A percentile compares a stretch with the other conserved stretches of the same genome.
These are phyloP conservation scores for Biancaea sappan DNA, from an alignment of 306 rosid genomes.

Conservation along the genomic window DNA sequence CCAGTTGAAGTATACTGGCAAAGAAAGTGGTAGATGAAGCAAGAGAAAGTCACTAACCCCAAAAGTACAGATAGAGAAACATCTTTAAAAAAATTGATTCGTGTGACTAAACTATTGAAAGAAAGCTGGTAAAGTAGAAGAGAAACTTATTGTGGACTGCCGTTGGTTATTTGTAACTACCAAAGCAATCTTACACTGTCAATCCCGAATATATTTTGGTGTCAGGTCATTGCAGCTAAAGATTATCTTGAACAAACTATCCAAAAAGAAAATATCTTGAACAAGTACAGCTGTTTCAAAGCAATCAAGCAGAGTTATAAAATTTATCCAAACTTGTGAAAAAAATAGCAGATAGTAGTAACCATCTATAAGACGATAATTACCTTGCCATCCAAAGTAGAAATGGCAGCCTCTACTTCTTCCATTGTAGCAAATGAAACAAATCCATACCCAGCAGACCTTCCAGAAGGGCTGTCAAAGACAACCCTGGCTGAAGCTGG, in stretches of 20 bases:
- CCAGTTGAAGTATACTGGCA: no score
- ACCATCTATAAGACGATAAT: conserved; percentile 19
- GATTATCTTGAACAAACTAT: no score
- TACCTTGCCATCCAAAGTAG: conserved; percentile 85
- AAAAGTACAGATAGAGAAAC: conserved; percentile 21
- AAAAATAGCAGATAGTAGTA: conserved; percentile 27
- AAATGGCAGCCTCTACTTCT: conserved; percentile 80
- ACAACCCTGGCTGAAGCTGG: conserved; percentile 88
- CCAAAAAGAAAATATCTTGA: no score
- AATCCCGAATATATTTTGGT: no score
- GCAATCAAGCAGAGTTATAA: no score
- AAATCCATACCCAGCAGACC: conserved; percentile 81
- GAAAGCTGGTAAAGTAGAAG: neutral
- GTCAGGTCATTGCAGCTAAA: no score
- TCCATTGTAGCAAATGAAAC: conserved; percentile 73
- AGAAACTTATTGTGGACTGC: neutral
- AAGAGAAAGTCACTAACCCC: neutral
- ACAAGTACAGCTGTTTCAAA: no score
- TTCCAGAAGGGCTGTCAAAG: conserved; percentile 66
- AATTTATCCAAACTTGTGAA: neutral
- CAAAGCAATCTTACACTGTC: no score
- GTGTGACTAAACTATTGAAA: conserved; percentile 6
- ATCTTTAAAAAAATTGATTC: neutral
- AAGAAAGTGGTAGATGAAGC: neutral
- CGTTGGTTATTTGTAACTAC: neutral